These are phyloP conservation scores for Mucor saturninus DNA, from an alignment of 371 early-diverging fungal species.

Conservation along the genomic window DNA sequence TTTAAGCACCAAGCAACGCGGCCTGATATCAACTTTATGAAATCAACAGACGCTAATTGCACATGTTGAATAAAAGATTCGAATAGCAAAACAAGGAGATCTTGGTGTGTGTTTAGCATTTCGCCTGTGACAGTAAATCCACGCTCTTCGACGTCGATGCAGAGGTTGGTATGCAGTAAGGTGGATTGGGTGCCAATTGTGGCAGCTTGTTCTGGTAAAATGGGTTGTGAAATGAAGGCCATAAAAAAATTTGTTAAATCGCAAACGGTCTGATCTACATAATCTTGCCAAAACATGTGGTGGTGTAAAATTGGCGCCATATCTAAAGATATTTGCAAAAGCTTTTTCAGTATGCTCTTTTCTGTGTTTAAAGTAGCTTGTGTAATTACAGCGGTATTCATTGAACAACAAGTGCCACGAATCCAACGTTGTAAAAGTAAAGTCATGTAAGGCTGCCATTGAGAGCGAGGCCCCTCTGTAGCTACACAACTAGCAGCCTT, in stretches of 20 bases:
- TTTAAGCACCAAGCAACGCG: constrained; percentile 30
- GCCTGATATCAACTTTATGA: constrained; percentile 6
- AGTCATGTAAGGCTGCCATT: constrained; percentile 11
- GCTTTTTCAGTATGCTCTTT: constrained; percentile 6
- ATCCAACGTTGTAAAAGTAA: constrained; percentile 12
- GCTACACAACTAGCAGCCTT: not conserved
- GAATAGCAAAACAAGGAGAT: constrained; percentile 18
- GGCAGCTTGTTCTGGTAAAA: constrained; percentile 23
- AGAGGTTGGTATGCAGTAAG: constrained; percentile 15
- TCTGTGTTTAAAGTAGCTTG: constrained; percentile 3
- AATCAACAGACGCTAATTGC: constrained; percentile 15
- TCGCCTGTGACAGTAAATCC: constrained; percentile 4
- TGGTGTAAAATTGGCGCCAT: not conserved
- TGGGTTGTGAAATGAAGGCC: constrained; percentile 29
- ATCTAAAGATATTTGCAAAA: constrained; percentile 1
- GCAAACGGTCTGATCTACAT: constrained; percentile 15
- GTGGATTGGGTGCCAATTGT: constrained; percentile 11
- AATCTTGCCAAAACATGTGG: constrained; percentile 4
- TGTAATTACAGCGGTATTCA: not conserved
- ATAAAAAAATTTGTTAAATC: constrained; percentile 31
- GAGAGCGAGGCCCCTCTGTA: not conserved
- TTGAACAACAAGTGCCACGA: constrained; percentile 12
- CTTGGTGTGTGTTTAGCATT: constrained; percentile 14
- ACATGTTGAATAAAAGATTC: constrained; percentile 38
- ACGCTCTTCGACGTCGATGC: constrained; percentile 31